A percentile compares a stretch with the other conserved stretches of the same genome.
Conservation (phyloP, 352 stramenopile species). For the Pythium volutum region DNA sequence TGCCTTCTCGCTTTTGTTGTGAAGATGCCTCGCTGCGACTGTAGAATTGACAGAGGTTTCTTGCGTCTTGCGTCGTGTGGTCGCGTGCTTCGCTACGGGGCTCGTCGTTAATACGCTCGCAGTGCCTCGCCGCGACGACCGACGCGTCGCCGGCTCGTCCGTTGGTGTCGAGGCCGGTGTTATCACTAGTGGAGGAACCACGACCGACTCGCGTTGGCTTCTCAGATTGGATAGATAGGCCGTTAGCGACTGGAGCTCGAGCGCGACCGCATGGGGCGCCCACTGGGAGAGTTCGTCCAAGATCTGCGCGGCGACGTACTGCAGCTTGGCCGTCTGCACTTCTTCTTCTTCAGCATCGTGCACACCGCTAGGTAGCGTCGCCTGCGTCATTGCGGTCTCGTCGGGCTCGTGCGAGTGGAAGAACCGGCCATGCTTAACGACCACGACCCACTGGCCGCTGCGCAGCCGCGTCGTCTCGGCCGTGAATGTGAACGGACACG, state of each 20-base stretch:
- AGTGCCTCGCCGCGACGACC: no score
- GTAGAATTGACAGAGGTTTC: no score
- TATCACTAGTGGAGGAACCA: background rate
- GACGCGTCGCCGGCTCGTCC: background rate
- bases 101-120: no score
- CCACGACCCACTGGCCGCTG: conserved; percentile 16
- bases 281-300: background rate
- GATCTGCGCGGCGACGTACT: background rate
- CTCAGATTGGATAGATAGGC: background rate
- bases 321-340: background rate
- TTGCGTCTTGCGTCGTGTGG: background rate
- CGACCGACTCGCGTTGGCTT: background rate
- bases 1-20: background rate
- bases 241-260: background rate
- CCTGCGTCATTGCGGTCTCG: background rate
- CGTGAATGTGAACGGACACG: conserved; percentile 14
- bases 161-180: no score
- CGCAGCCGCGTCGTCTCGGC: conserved; percentile 9
- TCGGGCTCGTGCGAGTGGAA: conserved; percentile 3
- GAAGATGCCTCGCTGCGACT: no score
- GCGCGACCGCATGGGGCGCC: background rate
- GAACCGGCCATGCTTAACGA: conserved; percentile 10
- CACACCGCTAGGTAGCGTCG: background rate
- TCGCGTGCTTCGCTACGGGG: background rate
- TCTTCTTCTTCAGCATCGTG: no score